phyloP scores from a whole-genome alignment of 75 land plant genomes.

The Sequoiadendron giganteum region DNA sequence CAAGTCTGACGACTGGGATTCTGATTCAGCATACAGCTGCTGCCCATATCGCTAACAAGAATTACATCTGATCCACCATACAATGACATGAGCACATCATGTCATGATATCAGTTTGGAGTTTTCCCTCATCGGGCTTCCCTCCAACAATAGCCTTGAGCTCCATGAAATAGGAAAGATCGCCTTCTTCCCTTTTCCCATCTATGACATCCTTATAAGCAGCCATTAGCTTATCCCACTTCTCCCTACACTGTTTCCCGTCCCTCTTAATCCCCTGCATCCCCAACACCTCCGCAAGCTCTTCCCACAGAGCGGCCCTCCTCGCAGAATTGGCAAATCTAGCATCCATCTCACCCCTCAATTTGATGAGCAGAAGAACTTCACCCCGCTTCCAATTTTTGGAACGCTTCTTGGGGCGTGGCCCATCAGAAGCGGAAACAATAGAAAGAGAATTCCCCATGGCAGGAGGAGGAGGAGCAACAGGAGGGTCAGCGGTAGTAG shows the following conservation, averaged over 20 bases:
- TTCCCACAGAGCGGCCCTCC: slow-evolving; percentile 37
- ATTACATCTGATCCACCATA: background rate
- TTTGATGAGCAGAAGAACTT: slow-evolving; percentile 31
- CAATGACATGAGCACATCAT: background rate
- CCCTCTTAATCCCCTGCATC: slow-evolving; percentile 27
- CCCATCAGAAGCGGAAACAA: background rate
- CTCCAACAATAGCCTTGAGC: slow-evolving; percentile 19
- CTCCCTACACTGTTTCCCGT: slow-evolving; percentile 37
- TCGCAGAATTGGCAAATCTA: slow-evolving; percentile 26
- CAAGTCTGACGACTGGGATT: background rate
- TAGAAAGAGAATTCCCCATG: background rate
- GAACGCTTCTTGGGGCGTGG: slow-evolving; percentile 27
- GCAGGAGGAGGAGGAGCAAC: background rate
- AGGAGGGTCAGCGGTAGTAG: background rate
- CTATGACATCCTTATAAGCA: slow-evolving; percentile 31
- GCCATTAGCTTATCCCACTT: slow-evolving; percentile 42
- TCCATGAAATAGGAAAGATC: slow-evolving; percentile 32
- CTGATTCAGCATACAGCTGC: background rate
- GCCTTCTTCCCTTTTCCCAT: slow-evolving; percentile 29
- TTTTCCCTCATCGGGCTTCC: slow-evolving; percentile 4
- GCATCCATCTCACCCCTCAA: slow-evolving; percentile 32
- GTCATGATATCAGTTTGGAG: background rate
- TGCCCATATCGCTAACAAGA: background rate
- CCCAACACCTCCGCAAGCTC: slow-evolving; percentile 27
- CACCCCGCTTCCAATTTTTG: slow-evolving; percentile 35